These are phyloP conservation scores for Lachnellula subtilissima DNA, from an alignment of 2,329 filamentous ascomycete species.

Conservation along the genomic window DNA sequence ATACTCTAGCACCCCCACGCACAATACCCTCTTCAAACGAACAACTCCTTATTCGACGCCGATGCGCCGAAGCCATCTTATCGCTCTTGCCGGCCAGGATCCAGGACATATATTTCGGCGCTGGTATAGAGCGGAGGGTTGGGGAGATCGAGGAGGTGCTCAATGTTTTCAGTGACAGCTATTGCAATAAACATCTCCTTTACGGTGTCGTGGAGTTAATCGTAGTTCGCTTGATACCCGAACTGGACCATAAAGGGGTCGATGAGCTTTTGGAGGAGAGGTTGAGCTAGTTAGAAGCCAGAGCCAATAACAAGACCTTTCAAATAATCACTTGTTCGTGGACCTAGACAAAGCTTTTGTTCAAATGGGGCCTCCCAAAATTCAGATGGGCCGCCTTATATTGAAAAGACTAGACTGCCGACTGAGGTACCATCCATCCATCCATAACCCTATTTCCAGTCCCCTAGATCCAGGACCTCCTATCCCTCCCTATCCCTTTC, in stretches of 20 bases:
- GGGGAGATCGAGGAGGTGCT: conserved; percentile 52
- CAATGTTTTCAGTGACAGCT: conserved; percentile 71
- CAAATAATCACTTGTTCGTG: neutral
- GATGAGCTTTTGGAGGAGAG: conserved; percentile 71
- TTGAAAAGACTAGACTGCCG: conserved; percentile 20
- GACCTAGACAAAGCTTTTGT: neutral
- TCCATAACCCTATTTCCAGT: conserved; percentile 2
- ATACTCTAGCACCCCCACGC: conserved; percentile 63
- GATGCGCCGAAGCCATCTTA: conserved; percentile 58
- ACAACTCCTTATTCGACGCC: conserved; percentile 56
- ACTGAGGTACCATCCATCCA: conserved; percentile 13
- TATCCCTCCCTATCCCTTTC: neutral
- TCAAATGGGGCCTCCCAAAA: conserved; percentile 29
- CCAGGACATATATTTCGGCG: conserved; percentile 33
- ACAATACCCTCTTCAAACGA: conserved; percentile 57
- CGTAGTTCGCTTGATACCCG: conserved; percentile 77
- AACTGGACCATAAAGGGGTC: conserved; percentile 68
- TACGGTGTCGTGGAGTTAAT: conserved; percentile 78
- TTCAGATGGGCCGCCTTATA: conserved; percentile 24
- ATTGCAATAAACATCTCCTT: conserved; percentile 89
- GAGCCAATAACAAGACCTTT: neutral
- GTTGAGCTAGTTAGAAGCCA: conserved; percentile 38
- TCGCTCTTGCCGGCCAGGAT: conserved; percentile 38
- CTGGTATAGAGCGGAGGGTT: conserved; percentile 36
- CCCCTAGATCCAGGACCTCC: conserved; percentile 1